A percentile compares a stretch with the other conserved stretches of the same genome.
These are phyloP conservation scores for Microthyrium microscopicum DNA, from an alignment of 2,329 filamentous ascomycete genomes.

Conservation along the genomic window DNA sequence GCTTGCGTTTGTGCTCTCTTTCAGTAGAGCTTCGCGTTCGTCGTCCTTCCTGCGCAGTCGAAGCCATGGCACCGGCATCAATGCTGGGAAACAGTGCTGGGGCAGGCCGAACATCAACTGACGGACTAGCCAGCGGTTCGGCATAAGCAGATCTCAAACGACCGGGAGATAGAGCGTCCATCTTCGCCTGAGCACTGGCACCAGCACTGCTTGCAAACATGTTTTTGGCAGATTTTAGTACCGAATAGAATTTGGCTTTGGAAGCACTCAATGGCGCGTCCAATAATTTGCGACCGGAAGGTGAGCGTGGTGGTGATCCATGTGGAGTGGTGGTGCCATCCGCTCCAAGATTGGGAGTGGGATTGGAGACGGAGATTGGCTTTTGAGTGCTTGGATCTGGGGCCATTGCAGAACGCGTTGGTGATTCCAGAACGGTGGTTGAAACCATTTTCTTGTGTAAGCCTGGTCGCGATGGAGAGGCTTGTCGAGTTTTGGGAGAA, in stretches of 20 bases:
- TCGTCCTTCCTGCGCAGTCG: conserved; percentile 21
- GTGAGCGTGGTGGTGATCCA: conserved; percentile 36
- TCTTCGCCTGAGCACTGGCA: conserved; percentile 39
- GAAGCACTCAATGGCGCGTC: conserved; percentile 82
- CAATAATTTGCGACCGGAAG: too few relatives aligned
- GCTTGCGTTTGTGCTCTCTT: conserved; percentile 40
- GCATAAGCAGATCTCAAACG: too few relatives aligned
- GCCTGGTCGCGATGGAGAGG: conserved; percentile 17
- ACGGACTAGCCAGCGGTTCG: conserved; percentile 16
- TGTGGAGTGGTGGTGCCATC: conserved; percentile 37
- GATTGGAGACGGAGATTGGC: conserved; percentile 28
- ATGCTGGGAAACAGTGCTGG: conserved; percentile 18
- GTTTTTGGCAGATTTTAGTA: conserved; percentile 72
- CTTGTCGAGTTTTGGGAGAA: background rate
- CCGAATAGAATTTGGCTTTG: conserved; percentile 82
- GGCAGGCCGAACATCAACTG: conserved; percentile 15
- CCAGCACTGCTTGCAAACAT: conserved; percentile 62
- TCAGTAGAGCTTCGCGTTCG: conserved; percentile 44
- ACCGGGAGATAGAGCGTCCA: conserved; percentile 33
- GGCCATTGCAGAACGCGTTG: conserved; percentile 22
- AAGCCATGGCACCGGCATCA: conserved; percentile 11
- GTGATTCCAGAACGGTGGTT: conserved; percentile 40
- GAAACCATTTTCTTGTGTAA: conserved; percentile 46
- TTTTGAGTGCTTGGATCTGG: conserved; percentile 36
- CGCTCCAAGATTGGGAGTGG: conserved; percentile 21